Evolutionary conservation across 108 stramenopile genomes (phyloP).

Genomic region (Aurantiochytrium sp.): DNA sequence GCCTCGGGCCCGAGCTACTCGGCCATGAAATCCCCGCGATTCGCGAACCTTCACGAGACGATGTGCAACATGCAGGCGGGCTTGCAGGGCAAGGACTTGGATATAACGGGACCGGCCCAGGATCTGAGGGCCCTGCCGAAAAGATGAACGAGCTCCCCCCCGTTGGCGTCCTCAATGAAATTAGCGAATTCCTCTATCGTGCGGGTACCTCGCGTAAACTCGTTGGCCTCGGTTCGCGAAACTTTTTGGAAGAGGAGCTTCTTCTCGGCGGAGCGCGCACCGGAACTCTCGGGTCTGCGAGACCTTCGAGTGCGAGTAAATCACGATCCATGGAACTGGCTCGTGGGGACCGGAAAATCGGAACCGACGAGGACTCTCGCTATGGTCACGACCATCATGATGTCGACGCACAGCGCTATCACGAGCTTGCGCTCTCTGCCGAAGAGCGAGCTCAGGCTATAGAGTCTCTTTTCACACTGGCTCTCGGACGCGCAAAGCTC

Average conservation of each 20-base stretch:
- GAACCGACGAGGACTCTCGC: too few species aligned
- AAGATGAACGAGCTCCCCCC: not conserved
- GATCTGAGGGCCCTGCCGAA: not conserved
- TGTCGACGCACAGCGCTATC: too few species aligned
- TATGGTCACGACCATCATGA: too few species aligned
- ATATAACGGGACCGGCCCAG: not conserved
- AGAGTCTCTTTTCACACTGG: constrained; percentile 25
- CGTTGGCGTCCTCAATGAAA: constrained; percentile 28
- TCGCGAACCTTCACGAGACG: not conserved
- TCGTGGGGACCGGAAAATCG: not conserved
- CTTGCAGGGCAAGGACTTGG: too few species aligned
- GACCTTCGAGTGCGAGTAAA: constrained; percentile 13
- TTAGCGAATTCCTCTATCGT: constrained; percentile 31
- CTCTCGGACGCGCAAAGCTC: constrained; percentile 25
- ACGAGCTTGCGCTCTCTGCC: not conserved
- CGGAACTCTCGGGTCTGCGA: not conserved
- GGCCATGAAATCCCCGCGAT: not conserved
- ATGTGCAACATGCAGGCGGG: not conserved
- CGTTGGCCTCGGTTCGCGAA: constrained; percentile 23
- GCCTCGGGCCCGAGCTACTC: not conserved
- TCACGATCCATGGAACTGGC: not conserved
- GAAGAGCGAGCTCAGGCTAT: constrained; percentile 17
- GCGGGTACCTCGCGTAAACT: constrained; percentile 20
- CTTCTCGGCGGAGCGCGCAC: not conserved
- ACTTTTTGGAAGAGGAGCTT: not conserved